Percentiles rank a stretch among this genome's conserved stretches.
Evolutionary conservation across 805 yeast species (phyloP).

Genomic region (Starmera quercuum): DNA sequence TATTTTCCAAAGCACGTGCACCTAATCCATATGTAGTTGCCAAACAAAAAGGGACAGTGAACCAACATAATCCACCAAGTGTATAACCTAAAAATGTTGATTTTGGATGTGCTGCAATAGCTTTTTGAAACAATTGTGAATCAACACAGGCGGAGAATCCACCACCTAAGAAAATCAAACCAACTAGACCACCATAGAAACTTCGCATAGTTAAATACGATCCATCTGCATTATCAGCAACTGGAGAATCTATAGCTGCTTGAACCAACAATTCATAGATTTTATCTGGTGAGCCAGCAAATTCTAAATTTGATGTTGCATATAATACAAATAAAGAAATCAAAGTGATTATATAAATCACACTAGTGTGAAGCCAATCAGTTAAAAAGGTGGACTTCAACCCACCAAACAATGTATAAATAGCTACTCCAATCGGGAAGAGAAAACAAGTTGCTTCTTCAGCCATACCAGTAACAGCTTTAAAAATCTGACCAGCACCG

Average conservation of each 20-base stretch:
- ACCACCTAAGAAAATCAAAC: slow-evolving; percentile 24
- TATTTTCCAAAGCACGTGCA: slow-evolving; percentile 24
- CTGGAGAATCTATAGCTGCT: slow-evolving; percentile 24
- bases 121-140: slow-evolving; percentile 32
- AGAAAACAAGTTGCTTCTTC: slow-evolving; percentile 37
- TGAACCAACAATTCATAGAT: slow-evolving; percentile 34
- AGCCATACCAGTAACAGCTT: slow-evolving; percentile 35
- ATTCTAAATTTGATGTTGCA: slow-evolving; percentile 25
- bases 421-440: slow-evolving; percentile 37
- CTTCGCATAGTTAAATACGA: slow-evolving; percentile 24
- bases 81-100: slow-evolving; percentile 27
- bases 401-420: slow-evolving; percentile 44
- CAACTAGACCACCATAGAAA: slow-evolving; percentile 20
- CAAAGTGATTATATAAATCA: slow-evolving; percentile 32
- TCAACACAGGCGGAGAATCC: slow-evolving; percentile 29
- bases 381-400: slow-evolving; percentile 43
- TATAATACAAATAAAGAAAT: slow-evolving; percentile 26
- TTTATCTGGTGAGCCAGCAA: slow-evolving; percentile 38
- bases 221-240: slow-evolving; percentile 22
- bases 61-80: slow-evolving; percentile 31
- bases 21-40: slow-evolving; percentile 29
- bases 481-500: slow-evolving; percentile 37
- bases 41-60: slow-evolving; percentile 27
- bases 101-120: slow-evolving; percentile 32
- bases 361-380: slow-evolving; percentile 43